A percentile compares a stretch with the other conserved stretches of the same genome.
phyloP scores from a whole-genome alignment of 2,329 filamentous ascomycete genomes.

The Capronia epimyces region DNA sequence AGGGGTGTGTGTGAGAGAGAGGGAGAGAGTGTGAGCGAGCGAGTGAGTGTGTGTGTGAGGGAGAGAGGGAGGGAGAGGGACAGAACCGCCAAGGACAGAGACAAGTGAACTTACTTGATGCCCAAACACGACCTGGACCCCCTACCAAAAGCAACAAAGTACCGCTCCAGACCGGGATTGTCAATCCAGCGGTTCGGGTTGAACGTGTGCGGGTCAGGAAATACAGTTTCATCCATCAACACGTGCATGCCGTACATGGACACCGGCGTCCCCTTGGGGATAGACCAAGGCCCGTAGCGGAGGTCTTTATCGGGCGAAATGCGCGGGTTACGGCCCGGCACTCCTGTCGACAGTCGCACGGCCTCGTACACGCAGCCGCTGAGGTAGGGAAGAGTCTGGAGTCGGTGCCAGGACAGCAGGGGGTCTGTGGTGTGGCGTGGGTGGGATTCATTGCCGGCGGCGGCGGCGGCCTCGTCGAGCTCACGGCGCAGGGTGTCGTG shows the following conservation, averaged over 20 bases:
- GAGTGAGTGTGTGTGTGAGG: too few species aligned
- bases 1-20: too few species aligned
- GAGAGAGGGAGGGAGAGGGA: neutral
- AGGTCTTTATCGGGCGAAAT: constrained; percentile 22
- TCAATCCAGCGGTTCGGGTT: constrained; percentile 41
- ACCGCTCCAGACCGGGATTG: constrained; percentile 35
- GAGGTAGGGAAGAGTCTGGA: constrained; percentile 32
- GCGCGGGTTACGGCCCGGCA: constrained; percentile 31
- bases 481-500: constrained; percentile 1
- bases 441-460: neutral
- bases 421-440: too few species aligned
- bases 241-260: constrained; percentile 29
- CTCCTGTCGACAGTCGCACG: constrained; percentile 33
- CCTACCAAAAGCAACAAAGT: constrained; percentile 38
- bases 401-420: constrained; percentile 5
- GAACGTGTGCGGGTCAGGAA: constrained; percentile 34
- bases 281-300: neutral
- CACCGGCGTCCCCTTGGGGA: constrained; percentile 24
- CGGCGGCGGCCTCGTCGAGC: neutral
- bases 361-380: constrained; percentile 34
- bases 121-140: constrained; percentile 42
- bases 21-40: too few species aligned
- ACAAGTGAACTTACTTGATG: constrained; percentile 30
- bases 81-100: neutral
- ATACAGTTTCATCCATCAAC: constrained; percentile 32